Conservation (phyloP, 2,329 filamentous ascomycete species). For the Cryphonectria nitschkei region DNA sequence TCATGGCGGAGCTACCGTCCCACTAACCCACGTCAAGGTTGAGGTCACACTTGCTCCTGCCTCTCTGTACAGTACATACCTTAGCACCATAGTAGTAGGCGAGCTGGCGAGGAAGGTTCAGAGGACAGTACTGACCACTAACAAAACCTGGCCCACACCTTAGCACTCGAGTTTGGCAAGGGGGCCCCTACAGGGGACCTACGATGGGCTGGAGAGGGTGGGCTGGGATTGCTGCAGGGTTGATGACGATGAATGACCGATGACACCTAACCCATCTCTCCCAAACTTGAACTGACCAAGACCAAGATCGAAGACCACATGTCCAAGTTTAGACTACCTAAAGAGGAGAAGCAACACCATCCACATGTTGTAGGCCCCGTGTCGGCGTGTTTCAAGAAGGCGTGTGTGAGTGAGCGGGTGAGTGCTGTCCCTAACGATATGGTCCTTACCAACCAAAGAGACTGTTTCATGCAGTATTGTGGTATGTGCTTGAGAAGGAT, state of each 20-base stretch:
- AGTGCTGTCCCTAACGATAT: neutral
- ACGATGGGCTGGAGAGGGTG: neutral
- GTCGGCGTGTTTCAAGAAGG: neutral
- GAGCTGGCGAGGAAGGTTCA: neutral
- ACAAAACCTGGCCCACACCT: neutral
- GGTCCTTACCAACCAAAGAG: neutral
- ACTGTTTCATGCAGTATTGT: neutral
- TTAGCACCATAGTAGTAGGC: constrained; percentile 6
- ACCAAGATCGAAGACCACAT: neutral
- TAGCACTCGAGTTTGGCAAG: neutral
- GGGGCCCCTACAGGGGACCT: neutral
- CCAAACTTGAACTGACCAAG: neutral
- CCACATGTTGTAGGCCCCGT: neutral
- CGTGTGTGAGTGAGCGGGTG: neutral
- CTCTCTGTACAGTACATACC: neutral
- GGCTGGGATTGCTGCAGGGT: constrained; percentile 16
- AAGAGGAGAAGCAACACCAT: neutral
- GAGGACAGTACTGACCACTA: neutral
- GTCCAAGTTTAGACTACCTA: neutral
- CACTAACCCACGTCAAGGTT: constrained; percentile 3
- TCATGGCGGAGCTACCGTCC: neutral
- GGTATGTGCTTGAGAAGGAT: neutral
- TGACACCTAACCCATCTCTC: constrained; percentile 6
- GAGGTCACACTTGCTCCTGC: neutral
- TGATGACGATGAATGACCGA: constrained; percentile 3